Conservation (phyloP, 2,329 filamentous ascomycete genomes). For the Parafenestella ontariensis region DNA sequence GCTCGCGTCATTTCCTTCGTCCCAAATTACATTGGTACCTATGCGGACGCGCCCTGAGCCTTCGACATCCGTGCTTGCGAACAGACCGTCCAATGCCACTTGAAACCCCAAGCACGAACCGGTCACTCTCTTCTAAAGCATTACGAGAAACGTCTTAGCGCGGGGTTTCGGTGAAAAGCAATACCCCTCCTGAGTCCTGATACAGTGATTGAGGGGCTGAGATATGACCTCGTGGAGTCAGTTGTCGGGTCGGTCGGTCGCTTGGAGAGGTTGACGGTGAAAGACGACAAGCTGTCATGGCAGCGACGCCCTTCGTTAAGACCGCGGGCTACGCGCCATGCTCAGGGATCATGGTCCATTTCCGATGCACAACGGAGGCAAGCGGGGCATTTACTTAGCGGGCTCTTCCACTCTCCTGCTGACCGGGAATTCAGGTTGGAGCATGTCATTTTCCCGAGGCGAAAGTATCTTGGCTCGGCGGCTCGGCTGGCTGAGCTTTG, state of each 20-base stretch:
- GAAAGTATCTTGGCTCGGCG: constrained; percentile 1
- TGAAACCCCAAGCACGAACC: constrained; percentile 40
- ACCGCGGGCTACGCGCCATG: constrained; percentile 20
- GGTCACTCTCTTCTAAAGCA: constrained; percentile 40
- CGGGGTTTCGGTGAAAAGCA: constrained; percentile 37
- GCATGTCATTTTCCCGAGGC: constrained; percentile 8
- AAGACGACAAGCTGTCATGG: constrained; percentile 13
- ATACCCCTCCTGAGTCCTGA: constrained; percentile 21
- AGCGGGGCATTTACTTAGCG: constrained; percentile 24
- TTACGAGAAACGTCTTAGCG: constrained; percentile 45
- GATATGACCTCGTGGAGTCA: constrained; percentile 3
- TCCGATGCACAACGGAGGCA: constrained; percentile 20
- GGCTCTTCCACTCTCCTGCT: constrained; percentile 15
- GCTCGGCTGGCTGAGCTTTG: constrained; percentile 4
- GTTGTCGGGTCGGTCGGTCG: constrained; percentile 9
- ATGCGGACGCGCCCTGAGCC: constrained; percentile 28
- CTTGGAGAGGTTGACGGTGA: constrained; percentile 21
- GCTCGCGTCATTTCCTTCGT: not conserved
- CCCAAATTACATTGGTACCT: constrained; percentile 33
- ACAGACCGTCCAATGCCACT: constrained; percentile 28
- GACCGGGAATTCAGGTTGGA: constrained; percentile 8
- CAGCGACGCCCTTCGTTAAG: constrained; percentile 20
- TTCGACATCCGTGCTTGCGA: constrained; percentile 31
- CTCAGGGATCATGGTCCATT: constrained; percentile 20
- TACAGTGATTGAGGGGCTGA: constrained; percentile 14